Percentiles rank a stretch among this genome's conserved stretches.
Evolutionary conservation across 2,329 filamentous ascomycete species (phyloP).

Genomic region (Cladosporium colombiae): DNA sequence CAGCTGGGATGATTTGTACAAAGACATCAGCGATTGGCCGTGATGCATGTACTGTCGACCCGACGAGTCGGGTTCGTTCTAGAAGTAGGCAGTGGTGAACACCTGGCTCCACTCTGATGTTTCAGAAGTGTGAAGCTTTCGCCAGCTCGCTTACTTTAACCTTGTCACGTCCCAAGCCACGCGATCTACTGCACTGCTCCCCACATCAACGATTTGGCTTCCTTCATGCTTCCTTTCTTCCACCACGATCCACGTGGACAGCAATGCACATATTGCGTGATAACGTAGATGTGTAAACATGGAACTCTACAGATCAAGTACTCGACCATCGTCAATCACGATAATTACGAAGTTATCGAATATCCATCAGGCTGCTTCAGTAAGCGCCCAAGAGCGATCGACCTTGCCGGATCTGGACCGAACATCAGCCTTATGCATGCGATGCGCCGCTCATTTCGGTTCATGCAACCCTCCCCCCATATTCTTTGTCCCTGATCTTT

Average conservation of each 20-base stretch:
- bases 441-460: slow-evolving; percentile 10
- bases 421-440: slow-evolving; percentile 12
- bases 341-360: not conserved
- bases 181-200: not conserved
- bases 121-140: not conserved
- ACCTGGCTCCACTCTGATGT: not conserved
- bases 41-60: not conserved
- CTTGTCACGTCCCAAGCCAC: not conserved
- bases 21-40: not conserved
- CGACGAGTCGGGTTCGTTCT: not conserved
- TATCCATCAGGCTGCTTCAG: not conserved
- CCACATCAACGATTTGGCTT: not conserved
- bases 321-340: not conserved
- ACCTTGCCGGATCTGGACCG: not conserved
- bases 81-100: not conserved
- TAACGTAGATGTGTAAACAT: not conserved
- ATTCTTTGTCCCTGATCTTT: not conserved
- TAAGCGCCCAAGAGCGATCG: not conserved
- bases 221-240: not conserved
- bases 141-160: not conserved
- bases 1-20: slow-evolving; percentile 18
- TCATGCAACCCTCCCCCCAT: slow-evolving; percentile 3
- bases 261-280: not conserved
- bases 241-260: not conserved
- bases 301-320: not conserved